Percentiles rank a stretch among this genome's conserved stretches.
Conservation (phyloP, 306 rosid genomes). For the Alnus rubra region DNA sequence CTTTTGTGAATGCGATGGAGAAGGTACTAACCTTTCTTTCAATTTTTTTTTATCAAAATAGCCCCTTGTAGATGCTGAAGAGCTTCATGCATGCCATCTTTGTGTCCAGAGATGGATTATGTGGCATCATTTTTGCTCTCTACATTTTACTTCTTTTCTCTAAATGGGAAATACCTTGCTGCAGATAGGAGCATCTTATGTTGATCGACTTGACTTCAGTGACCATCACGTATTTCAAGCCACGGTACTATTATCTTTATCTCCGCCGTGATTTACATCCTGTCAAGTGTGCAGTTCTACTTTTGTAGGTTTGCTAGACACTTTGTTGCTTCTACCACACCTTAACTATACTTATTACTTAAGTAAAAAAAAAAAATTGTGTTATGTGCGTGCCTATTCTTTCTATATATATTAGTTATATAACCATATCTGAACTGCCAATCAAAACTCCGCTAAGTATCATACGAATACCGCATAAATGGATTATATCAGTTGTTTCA, state of each 20-base stretch:
- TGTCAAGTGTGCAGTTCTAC: neutral
- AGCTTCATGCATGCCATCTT: conserved; percentile 3
- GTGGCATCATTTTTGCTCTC: neutral
- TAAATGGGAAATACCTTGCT: conserved; percentile 38
- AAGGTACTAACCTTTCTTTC: conserved; percentile 51
- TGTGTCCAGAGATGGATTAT: neutral
- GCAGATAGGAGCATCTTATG: conserved; percentile 72
- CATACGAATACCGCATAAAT: neutral
- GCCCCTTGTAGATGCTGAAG: conserved; percentile 13
- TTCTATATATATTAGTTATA: neutral
- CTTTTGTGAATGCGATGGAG: conserved; percentile 67
- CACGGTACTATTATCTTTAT: conserved; percentile 44
- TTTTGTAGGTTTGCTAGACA: neutral
- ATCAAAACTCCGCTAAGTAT: neutral
- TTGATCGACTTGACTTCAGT: conserved; percentile 73
- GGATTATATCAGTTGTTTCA: neutral
- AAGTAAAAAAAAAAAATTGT: neutral
- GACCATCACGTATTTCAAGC: conserved; percentile 73
- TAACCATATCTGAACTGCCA: neutral
- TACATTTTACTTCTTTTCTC: conserved; percentile 17
- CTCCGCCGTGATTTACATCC: neutral
- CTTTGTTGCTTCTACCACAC: neutral
- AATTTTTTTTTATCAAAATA: neutral
- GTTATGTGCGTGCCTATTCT: neutral
- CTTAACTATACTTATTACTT: neutral